These are phyloP conservation scores for Backusella circina DNA, from an alignment of 192 early-diverging fungal genomes.

Conservation along the genomic window DNA sequence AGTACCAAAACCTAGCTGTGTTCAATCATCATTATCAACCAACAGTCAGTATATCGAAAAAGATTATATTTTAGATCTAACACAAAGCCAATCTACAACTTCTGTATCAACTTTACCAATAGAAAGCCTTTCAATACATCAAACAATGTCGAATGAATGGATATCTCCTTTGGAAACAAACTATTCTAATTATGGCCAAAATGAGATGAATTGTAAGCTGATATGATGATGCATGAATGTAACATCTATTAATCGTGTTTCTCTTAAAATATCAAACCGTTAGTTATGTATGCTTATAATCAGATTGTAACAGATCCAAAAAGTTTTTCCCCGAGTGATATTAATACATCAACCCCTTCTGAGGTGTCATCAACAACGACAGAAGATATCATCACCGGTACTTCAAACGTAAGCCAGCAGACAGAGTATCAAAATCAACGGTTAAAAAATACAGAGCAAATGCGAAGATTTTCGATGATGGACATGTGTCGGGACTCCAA, in stretches of 20 bases:
- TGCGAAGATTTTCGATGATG: slow-evolving; percentile 5
- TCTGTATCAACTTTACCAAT: background rate
- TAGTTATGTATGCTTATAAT: slow-evolving; percentile 3
- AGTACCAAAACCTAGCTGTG: background rate
- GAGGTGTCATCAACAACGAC: background rate
- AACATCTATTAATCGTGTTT: background rate
- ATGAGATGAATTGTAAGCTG: slow-evolving; percentile 1
- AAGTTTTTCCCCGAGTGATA: background rate
- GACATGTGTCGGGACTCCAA: background rate
- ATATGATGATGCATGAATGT: background rate
- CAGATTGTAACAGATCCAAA: background rate
- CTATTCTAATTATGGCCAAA: background rate
- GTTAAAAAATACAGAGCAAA: background rate
- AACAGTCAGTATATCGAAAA: background rate
- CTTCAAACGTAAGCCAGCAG: background rate
- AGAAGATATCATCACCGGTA: background rate
- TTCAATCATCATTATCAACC: background rate
- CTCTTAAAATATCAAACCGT: background rate
- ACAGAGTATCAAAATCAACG: background rate
- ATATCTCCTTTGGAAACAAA: background rate
- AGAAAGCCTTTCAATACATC: slow-evolving; percentile 7
- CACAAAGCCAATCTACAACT: background rate
- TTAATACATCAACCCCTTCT: background rate
- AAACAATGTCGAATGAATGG: background rate
- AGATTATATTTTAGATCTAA: background rate